phyloP scores from a whole-genome alignment of 176 grass and related monocot genomes.

The Luzula sylvatica region DNA sequence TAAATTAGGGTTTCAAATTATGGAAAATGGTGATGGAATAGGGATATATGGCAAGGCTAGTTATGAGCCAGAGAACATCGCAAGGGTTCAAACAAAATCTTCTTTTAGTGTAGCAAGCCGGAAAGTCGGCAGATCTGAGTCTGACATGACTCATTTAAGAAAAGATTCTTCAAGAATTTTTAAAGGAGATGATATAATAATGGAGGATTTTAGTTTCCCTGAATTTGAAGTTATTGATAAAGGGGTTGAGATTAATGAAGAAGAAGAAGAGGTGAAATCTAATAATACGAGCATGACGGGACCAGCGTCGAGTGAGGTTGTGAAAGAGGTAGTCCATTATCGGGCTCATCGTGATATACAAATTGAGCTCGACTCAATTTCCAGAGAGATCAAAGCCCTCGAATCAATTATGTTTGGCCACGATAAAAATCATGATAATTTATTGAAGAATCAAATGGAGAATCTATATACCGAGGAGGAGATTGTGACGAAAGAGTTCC shows the following conservation, averaged over 20 bases:
- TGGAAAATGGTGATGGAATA: conserved; percentile 45
- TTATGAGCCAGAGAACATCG: conserved; percentile 3
- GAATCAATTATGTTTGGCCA: conserved; percentile 37
- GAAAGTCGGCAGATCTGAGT: conserved; percentile 19
- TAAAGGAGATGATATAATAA: conserved; percentile 23
- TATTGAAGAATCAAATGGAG: conserved; percentile 10
- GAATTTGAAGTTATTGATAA: conserved; percentile 78
- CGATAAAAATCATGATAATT: conserved; percentile 5
- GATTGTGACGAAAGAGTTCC: conserved; percentile 59
- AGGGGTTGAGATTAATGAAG: conserved; percentile 43
- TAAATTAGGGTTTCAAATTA: conserved; percentile 75
- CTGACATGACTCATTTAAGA: conserved; percentile 35
- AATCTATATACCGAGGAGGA: conserved; percentile 48
- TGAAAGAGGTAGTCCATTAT: conserved; percentile 65
- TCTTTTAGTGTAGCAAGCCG: conserved; percentile 39
- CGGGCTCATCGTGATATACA: conserved; percentile 40
- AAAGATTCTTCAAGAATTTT: conserved; percentile 13
- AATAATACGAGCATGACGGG: not conserved
- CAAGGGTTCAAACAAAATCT: conserved; percentile 42
- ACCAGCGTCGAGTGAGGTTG: conserved; percentile 21
- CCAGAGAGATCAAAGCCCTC: conserved; percentile 59
- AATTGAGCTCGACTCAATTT: conserved; percentile 64
- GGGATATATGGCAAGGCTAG: not conserved
- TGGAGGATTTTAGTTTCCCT: conserved; percentile 23
- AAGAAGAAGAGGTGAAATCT: conserved; percentile 12